Base-by-base conservation (phyloP, 2,329 filamentous ascomycete species). In the Sporothrix variecibatus region DNA sequence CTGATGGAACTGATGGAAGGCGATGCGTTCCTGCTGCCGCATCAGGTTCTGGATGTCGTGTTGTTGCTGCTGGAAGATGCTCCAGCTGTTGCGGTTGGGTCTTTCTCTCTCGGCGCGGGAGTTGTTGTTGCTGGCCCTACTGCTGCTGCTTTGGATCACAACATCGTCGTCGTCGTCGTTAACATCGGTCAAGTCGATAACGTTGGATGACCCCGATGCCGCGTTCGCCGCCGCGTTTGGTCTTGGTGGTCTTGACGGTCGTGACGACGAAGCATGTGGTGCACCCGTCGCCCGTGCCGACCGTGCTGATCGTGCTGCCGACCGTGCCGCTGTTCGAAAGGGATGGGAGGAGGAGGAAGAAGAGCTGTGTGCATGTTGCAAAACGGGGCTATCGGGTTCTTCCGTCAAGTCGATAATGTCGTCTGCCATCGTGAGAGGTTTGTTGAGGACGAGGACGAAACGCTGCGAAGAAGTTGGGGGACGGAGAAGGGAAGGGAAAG, bases 381-480 rank as follows among this genome's bases (percentile, higher is more conserved):
- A 75, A 17, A 77, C 78, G 0, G 85, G 85, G 23, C 85, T 87
- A 78, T 87, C 86, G 0, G 86, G 85, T 76, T 87, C 86, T 11
- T 81, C 82, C 0, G 86, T 88, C 67, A 88, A 79, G 74, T 88
- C 86, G 60, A 88, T 88, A 17, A 87, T 40, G 23, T 58, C 70
- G 23, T 58, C 70, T 9, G 72, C 40, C 51, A 28, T 46, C 6
- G 64, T 26, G 12, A 8, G 34, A 34, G 8, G n/a, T n/a, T 34
- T 34, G 34, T 5, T 34, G 34, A 34, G 34, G 34, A 34, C 34
- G 34, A 34, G 5, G 34, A 34, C 34, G 23, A 31, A 26, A 15
- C 26, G 56, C 26, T 28, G 53, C 7, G 6, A 15, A 12, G 53
- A 28, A n/a, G 26, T 9, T n/a, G 51, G 20, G 9, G 53, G 11